Base-by-base conservation (phyloP, 768 basidiomycete genomes). In the Collybia nuda region DNA sequence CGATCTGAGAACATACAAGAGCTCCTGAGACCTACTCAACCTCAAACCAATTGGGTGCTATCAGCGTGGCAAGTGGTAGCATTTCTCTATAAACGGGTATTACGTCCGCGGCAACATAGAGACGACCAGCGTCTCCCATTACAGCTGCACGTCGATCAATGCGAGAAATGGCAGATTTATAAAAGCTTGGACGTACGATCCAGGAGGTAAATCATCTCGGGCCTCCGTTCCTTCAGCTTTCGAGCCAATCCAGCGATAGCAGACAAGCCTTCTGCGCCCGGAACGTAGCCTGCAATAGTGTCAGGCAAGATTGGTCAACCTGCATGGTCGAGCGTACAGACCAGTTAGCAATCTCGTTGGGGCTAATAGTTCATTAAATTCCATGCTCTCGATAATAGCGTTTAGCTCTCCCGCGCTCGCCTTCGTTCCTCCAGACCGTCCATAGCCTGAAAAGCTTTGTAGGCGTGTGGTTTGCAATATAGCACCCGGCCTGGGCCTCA, bases 21-120 rank as follows among this genome's bases (percentile, higher is more conserved):
- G 36, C n/a, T 19, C 22, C 22, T 17, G 40, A 37, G 12, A 67
- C 85, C 66, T 64, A 95, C 93, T 98, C 96, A 54, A 88, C 90
- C 73, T 99, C 97, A 59, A 94, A 99, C 83, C 94, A 97, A 63
- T 99, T 99, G 0, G 97, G 97, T 0, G 97, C 93, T 56, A 98
- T 98, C 42, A 98, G 85, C 0, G 90, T 90, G 2, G 97, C 88
- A n/a, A 84, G 70, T n/a, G 83, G 75, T 1, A 96, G 74, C 71
- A 94, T 80, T 37, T 77, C 71, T 40, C 85, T 82, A 72, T 99
- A 98, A 35, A 92, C 78, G 1, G 93, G 92, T 52, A 98, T 74
- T 7, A 94, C 92, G 53, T 91, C 85, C 18, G 86, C 75, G 3
- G 93, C 81, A 18, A 98, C 94, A 59, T 99, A 99, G 12, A 99